phyloP scores from a whole-genome alignment of 139 green algal species.

The Asterochloris erici region DNA sequence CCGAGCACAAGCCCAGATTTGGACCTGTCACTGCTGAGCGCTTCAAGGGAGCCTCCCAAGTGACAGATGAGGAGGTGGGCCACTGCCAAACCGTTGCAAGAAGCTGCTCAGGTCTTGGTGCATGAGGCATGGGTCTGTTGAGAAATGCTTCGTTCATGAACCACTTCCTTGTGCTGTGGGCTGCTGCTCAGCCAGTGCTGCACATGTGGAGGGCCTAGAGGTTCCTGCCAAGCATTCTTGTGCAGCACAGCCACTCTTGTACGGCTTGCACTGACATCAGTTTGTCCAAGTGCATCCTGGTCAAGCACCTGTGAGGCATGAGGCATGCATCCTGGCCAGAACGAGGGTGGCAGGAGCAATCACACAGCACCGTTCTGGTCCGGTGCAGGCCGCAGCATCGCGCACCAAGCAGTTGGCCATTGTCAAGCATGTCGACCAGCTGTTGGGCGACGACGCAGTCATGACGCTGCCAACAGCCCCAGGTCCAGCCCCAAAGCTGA shows the following conservation, averaged over 20 bases:
- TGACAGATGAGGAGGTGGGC: conserved; percentile 48
- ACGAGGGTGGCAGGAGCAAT: background rate
- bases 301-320: too few species aligned
- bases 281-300: too few species aligned
- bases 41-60: conserved; percentile 67
- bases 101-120: too few species aligned
- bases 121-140: too few species aligned
- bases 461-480: conserved; percentile 71
- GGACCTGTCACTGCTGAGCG: conserved; percentile 74
- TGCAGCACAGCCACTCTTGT: too few species aligned
- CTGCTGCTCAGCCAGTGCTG: too few species aligned
- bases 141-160: too few species aligned
- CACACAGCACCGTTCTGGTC: background rate
- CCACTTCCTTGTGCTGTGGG: too few species aligned
- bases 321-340: background rate
- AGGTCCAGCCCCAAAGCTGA: conserved; percentile 61
- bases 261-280: too few species aligned
- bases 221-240: too few species aligned
- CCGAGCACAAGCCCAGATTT: conserved; percentile 53
- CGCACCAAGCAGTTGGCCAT: conserved; percentile 29
- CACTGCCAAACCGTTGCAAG: background rate
- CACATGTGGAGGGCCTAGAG: too few species aligned
- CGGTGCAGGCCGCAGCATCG: conserved; percentile 12
- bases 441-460: conserved; percentile 62
- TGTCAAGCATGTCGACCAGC: conserved; percentile 36